phyloP scores from a whole-genome alignment of 2,329 filamentous ascomycete genomes.

The Stagonosporopsis rhizophila region DNA sequence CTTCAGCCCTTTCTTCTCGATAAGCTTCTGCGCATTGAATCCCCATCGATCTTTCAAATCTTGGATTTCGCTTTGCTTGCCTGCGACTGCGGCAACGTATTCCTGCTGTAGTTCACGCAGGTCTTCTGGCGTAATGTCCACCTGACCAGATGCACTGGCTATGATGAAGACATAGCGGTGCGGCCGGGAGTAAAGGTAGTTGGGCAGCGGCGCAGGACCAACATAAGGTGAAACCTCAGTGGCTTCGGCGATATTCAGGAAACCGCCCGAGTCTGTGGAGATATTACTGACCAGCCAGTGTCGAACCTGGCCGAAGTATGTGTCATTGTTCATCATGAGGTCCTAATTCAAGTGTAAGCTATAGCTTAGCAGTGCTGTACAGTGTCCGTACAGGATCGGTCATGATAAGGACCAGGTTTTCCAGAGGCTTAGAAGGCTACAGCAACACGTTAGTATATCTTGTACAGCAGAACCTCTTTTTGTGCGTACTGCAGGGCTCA shows the following conservation, averaged over 20 bases:
- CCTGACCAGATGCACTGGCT: conserved; percentile 11
- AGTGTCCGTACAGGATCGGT: conserved; percentile 23
- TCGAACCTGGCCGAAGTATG: conserved; percentile 31
- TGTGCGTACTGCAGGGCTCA: conserved; percentile 21
- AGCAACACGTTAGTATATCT: not conserved
- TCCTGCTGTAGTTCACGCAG: conserved; percentile 26
- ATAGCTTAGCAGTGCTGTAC: not conserved
- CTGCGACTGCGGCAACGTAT: conserved; percentile 24
- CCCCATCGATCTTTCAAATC: conserved; percentile 37
- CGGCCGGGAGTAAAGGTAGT: conserved; percentile 28
- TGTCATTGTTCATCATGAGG: conserved; percentile 33
- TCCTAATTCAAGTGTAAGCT: conserved; percentile 16
- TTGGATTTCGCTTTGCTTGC: conserved; percentile 27
- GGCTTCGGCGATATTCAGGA: conserved; percentile 6
- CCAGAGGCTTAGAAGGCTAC: conserved; percentile 20
- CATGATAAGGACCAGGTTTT: conserved; percentile 29
- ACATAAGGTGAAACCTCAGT: conserved; percentile 27
- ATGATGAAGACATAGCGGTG: conserved; percentile 34
- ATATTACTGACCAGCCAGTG: conserved; percentile 34
- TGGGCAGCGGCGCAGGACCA: conserved; percentile 30
- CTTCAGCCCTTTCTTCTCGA: conserved; percentile 27
- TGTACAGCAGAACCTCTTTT: not conserved
- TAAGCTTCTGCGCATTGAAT: conserved; percentile 29
- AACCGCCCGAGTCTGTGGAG: conserved; percentile 18
- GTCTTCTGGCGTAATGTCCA: conserved; percentile 25